Base-by-base conservation (phyloP, 1,139 yeast genomes). In the Scheffersomyces titani region DNA sequence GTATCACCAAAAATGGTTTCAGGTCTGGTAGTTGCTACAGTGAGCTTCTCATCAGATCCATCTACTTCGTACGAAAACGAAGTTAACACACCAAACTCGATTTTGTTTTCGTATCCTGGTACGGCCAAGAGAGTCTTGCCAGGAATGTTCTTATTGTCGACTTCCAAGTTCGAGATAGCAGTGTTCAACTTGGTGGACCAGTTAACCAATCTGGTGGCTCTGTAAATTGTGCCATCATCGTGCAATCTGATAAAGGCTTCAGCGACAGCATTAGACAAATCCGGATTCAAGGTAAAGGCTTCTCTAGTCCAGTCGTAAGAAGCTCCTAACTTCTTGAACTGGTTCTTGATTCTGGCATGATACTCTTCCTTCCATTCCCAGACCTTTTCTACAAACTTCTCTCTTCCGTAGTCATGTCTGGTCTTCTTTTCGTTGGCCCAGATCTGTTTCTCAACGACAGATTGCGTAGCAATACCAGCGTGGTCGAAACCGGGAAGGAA, bases 331-430 rank as follows among this genome's bases (percentile, higher is more conserved):
- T 86, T 86, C 75, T 87, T 83, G 70, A 94, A 85, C 78, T 94
- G 99, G 62, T 81, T 75, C 78, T 90, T 90, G 73, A 94, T 94
- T 66, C 90, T 88, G 59, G 74, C 75, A 69, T 94, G 98, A 78
- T 94, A 96, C 61, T 89, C 93, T 62, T 92, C 97, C 75, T 96
- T 94, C 99, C 99, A 96, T 68, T 92, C 97, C 98, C 98, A 93
- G 49, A 94, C 98, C 70, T 90, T 88, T 52, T 83, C 89, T 59
- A 91, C 78, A 66, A 94, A 94, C 65, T 86, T 88, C 70, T 93
- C 98, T 77, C 99, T 90, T 59, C 98, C 97, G 63, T 85, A 88
- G 71, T 94, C 98, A 72, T 94, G 97, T 80, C 98, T 89, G 55
- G 99, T 92, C 73, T 89, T 85, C 77, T 88, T 84, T 71, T 92